Conservation (phyloP, 495 filamentous ascomycete species). For the Cryomyces minteri region DNA sequence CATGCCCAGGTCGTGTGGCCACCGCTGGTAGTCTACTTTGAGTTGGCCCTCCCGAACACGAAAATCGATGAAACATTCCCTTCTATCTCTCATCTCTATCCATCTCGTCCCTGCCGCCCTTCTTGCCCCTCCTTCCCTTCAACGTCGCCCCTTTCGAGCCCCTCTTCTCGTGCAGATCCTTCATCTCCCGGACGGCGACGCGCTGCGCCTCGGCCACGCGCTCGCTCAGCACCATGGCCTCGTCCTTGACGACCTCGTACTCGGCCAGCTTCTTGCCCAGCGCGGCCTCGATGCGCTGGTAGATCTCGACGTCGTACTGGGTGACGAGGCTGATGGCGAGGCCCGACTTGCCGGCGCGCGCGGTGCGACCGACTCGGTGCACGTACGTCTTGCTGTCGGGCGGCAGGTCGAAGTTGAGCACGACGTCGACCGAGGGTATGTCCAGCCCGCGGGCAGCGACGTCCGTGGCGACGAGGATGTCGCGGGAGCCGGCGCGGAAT, state of each 20-base stretch:
- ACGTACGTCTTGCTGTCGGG: slow-evolving; percentile 82
- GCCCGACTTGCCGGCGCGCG: slow-evolving; percentile 76
- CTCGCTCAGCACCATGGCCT: slow-evolving; percentile 69
- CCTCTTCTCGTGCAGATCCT: slow-evolving; percentile 58
- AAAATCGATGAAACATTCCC: no score
- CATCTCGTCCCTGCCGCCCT: slow-evolving; percentile 54
- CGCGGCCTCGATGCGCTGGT: slow-evolving; percentile 64
- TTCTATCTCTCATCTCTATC: slow-evolving; percentile 66
- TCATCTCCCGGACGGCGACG: slow-evolving; percentile 66
- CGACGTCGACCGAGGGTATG: slow-evolving; percentile 79
- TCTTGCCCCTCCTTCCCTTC: slow-evolving; percentile 30
- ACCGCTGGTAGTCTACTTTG: no score
- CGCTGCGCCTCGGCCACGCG: slow-evolving; percentile 73
- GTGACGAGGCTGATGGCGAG: slow-evolving; percentile 64
- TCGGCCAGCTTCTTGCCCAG: slow-evolving; percentile 58
- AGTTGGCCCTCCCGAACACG: no score
- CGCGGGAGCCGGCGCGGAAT: slow-evolving; percentile 54
- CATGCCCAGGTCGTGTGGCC: no score
- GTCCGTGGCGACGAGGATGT: slow-evolving; percentile 90
- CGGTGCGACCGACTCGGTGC: slow-evolving; percentile 86
- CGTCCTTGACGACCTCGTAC: slow-evolving; percentile 49
- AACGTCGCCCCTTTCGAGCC: slow-evolving; percentile 43
- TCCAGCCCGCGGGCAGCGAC: slow-evolving; percentile 89
- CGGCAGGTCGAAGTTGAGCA: slow-evolving; percentile 76
- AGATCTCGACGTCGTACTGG: slow-evolving; percentile 87